A percentile compares a stretch with the other conserved stretches of the same genome.
Conservation (phyloP, 2,329 filamentous ascomycete genomes). For the Penicillium vulpinum region DNA sequence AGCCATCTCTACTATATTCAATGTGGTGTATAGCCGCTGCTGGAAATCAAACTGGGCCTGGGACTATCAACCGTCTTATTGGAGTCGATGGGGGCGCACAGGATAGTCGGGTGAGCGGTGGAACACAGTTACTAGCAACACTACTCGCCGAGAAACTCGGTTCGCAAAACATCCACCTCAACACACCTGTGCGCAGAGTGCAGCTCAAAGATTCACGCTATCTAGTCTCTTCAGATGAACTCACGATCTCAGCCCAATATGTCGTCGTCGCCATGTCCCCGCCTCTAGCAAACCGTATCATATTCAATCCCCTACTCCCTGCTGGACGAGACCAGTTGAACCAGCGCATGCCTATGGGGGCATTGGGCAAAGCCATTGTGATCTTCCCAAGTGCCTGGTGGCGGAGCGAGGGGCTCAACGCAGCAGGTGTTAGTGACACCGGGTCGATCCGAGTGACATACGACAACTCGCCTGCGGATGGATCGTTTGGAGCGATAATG, state of each 20-base stretch:
- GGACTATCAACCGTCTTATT: constrained; percentile 3
- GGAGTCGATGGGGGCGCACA: not conserved
- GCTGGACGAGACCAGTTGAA: constrained; percentile 12
- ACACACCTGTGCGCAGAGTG: not conserved
- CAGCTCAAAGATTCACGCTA: not conserved
- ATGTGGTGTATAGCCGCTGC: constrained; percentile 4
- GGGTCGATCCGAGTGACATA: constrained; percentile 22
- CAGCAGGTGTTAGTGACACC: constrained; percentile 18
- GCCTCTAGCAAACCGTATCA: not conserved
- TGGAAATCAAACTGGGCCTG: not conserved
- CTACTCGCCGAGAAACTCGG: not conserved
- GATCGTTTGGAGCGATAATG: constrained; percentile 26
- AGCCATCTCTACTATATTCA: not conserved
- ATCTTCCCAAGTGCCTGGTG: constrained; percentile 21
- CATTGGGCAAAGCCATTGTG: constrained; percentile 14
- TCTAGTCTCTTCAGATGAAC: not conserved
- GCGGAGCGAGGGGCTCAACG: constrained; percentile 21
- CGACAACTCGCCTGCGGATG: constrained; percentile 23
- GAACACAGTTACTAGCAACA: not conserved
- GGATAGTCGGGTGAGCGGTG: constrained; percentile 2
- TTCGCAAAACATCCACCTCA: not conserved
- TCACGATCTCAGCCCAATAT: not conserved
- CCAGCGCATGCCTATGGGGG: constrained; percentile 17
- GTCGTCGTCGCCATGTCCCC: constrained; percentile 7
- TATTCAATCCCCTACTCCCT: constrained; percentile 1